A percentile compares a stretch with the other conserved stretches of the same genome.
Conservation (phyloP, 1,139 yeast genomes). For the Geotrichum bryndzae region DNA sequence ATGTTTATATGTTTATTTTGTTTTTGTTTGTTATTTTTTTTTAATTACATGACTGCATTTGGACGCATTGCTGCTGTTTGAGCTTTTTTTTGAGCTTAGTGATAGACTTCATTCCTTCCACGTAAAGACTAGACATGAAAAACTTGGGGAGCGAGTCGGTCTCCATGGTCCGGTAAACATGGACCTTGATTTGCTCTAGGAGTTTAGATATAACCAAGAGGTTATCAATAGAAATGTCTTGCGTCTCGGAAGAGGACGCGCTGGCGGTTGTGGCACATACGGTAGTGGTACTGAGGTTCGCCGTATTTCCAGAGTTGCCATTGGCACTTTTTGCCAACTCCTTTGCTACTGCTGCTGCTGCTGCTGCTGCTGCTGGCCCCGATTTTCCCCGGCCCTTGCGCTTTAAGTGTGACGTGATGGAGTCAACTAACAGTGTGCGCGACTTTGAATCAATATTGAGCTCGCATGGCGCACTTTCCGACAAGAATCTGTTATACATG, state of each 20-base stretch:
- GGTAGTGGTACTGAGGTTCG: neutral
- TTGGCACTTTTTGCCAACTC: neutral
- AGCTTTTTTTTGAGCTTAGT: neutral
- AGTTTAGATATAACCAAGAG: constrained; percentile 28
- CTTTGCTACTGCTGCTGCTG: neutral
- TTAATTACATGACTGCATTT: neutral
- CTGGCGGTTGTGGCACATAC: neutral
- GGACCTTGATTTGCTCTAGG: constrained; percentile 42
- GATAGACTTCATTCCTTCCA: constrained; percentile 12
- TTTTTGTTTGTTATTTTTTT: neutral
- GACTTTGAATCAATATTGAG: constrained; percentile 62
- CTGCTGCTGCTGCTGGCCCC: neutral
- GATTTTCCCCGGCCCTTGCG: neutral
- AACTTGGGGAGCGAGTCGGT: constrained; percentile 72
- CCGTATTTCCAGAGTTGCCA: neutral
- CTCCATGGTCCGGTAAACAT: constrained; percentile 58
- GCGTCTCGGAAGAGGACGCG: neutral
- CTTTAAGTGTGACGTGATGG: constrained; percentile 37
- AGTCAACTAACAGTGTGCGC: constrained; percentile 44
- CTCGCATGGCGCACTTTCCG: constrained; percentile 64
- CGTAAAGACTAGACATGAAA: constrained; percentile 40
- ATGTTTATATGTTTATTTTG: neutral
- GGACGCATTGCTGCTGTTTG: neutral
- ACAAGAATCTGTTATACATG: constrained; percentile 61
- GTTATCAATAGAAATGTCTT: neutral